Evolutionary conservation across 164 flowering plant genomes (phyloP).

Genomic region (Magnolia kwangsiensis): DNA sequence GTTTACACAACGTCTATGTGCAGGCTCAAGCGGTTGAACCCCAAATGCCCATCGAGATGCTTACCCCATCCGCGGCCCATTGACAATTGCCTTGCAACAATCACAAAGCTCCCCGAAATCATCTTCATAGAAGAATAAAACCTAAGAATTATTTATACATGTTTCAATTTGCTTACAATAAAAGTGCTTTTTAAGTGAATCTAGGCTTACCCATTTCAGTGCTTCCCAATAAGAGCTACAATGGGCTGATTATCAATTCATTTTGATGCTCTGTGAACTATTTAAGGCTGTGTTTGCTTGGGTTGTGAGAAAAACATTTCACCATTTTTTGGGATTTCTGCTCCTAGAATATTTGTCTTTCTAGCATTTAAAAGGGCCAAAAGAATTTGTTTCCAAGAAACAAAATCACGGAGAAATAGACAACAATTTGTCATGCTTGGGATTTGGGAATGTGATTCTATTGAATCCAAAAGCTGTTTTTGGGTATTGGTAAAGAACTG

Average conservation of each 20-base stretch:
- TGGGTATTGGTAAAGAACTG: too few species aligned
- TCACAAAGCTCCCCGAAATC: slow-evolving; percentile 21
- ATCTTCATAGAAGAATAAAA: neutral
- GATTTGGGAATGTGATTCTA: too few species aligned
- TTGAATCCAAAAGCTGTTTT: too few species aligned
- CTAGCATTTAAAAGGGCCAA: too few species aligned
- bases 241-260: neutral
- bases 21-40: slow-evolving; percentile 65
- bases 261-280: too few species aligned
- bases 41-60: slow-evolving; percentile 35
- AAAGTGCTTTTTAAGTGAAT: neutral
- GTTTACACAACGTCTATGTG: neutral
- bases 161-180: neutral
- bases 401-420: too few species aligned
- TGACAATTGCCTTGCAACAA: slow-evolving; percentile 65
- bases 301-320: too few species aligned
- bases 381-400: too few species aligned
- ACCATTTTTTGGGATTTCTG: too few species aligned
- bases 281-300: too few species aligned
- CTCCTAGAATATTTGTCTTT: too few species aligned
- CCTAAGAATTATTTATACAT: neutral
- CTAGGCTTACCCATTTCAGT: neutral
- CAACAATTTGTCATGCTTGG: too few species aligned
- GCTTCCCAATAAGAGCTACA: neutral
- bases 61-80: slow-evolving; percentile 72